These are phyloP conservation scores for Zoysia japonica DNA, from an alignment of 176 grass and related monocot species.

Conservation along the genomic window DNA sequence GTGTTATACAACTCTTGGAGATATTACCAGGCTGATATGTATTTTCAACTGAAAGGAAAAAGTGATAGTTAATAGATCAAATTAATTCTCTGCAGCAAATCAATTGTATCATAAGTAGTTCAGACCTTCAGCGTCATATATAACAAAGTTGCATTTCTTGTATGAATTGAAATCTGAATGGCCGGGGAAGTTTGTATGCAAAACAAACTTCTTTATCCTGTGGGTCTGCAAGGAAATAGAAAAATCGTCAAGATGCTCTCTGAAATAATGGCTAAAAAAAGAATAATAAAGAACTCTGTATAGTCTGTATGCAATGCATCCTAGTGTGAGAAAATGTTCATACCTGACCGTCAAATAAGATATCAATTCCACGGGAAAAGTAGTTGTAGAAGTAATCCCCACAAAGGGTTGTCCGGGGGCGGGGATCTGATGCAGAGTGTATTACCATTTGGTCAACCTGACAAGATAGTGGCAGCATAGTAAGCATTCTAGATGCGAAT, in stretches of 20 bases:
- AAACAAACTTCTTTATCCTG: conserved; percentile 98
- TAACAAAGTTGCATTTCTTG: conserved; percentile 97
- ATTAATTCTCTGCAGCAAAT: conserved; percentile 22
- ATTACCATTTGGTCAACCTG: conserved; percentile 99
- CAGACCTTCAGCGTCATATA: conserved; percentile 80
- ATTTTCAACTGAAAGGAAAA: conserved; percentile 62
- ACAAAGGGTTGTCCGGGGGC: conserved; percentile 74
- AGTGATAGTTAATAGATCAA: not conserved
- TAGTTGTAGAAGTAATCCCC: conserved; percentile 95
- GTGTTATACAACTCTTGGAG: conserved; percentile 80
- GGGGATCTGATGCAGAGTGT: conserved; percentile 88
- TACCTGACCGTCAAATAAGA: conserved; percentile 99
- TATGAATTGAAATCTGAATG: conserved; percentile 97
- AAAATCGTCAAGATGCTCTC: not conserved
- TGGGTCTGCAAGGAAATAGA: conserved; percentile 66
- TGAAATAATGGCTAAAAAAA: not conserved
- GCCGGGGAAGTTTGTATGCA: conserved; percentile 92
- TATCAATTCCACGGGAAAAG: conserved; percentile 91
- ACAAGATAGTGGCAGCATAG: conserved; percentile 8
- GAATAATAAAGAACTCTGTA: conserved; percentile 12
- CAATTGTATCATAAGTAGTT: conserved; percentile 26
- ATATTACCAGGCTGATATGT: conserved; percentile 49
- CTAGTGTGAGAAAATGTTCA: conserved; percentile 12
- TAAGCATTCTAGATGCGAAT: conserved; percentile 31
- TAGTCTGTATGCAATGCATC: not conserved